These are phyloP conservation scores for Paxillus ammoniavirescens DNA, from an alignment of 768 basidiomycete species.

Conservation along the genomic window DNA sequence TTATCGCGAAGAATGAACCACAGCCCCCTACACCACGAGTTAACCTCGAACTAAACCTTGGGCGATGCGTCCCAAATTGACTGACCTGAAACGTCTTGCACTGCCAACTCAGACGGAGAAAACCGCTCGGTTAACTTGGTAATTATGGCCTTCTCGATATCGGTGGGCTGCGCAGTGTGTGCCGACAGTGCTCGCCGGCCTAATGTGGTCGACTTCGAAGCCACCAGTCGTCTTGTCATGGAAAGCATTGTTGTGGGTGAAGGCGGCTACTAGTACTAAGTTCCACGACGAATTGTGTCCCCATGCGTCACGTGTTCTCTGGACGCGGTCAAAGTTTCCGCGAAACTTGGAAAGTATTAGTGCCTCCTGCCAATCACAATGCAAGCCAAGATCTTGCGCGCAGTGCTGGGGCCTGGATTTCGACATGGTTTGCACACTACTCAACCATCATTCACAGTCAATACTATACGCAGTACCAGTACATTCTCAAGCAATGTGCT, in stretches of 20 bases:
- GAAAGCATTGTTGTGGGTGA: constrained; percentile 28
- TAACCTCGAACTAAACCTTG: not conserved
- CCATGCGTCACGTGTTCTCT: not conserved
- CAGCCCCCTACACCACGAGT: constrained; percentile 70
- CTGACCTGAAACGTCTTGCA: constrained; percentile 94
- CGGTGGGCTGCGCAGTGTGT: constrained; percentile 22
- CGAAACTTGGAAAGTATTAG: not conserved
- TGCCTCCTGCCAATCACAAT: constrained; percentile 8
- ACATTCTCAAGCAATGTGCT: constrained; percentile 2
- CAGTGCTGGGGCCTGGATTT: constrained; percentile 15
- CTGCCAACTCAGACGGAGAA: constrained; percentile 74
- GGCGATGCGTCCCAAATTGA: constrained; percentile 3
- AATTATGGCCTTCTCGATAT: constrained; percentile 56
- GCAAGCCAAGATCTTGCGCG: constrained; percentile 18
- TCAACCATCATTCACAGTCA: not conserved
- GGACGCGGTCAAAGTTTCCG: not conserved
- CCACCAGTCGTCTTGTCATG: constrained; percentile 35
- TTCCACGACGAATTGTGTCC: not conserved
- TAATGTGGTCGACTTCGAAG: constrained; percentile 14
- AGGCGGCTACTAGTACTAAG: not conserved
- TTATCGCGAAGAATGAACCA: constrained; percentile 95
- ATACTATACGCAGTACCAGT: constrained; percentile 4
- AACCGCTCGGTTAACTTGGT: constrained; percentile 74
- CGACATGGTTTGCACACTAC: constrained; percentile 3
- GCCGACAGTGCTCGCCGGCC: constrained; percentile 31